A percentile compares a stretch with the other conserved stretches of the same genome.
Evolutionary conservation across 345 rosid genomes (phyloP).

Genomic region (Barbarea vulgaris): DNA sequence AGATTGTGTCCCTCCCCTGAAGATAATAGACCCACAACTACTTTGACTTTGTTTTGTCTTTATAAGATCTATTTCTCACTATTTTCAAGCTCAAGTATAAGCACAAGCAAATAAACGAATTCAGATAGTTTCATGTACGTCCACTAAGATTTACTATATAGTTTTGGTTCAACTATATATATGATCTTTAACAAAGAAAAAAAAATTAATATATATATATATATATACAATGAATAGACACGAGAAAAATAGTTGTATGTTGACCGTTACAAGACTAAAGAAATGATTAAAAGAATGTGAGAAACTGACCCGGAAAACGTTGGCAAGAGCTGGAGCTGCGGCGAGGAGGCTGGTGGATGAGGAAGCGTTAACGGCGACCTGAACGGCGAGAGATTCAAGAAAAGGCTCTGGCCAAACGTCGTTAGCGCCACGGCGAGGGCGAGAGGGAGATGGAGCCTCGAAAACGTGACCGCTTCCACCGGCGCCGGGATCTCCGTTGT

Average conservation of each 20-base stretch:
- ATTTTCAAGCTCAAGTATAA: neutral
- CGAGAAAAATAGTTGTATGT: neutral
- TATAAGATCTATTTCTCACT: conserved; percentile 17
- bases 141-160: conserved; percentile 12
- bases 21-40: conserved; percentile 29
- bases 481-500: conserved; percentile 35
- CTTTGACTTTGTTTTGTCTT: conserved; percentile 39
- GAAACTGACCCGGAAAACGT: conserved; percentile 67
- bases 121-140: conserved; percentile 3
- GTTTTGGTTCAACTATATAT: neutral
- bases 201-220: neutral
- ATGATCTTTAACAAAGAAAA: too few species aligned
- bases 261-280: neutral
- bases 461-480: conserved; percentile 39
- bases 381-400: conserved; percentile 79
- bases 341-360: conserved; percentile 61
- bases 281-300: neutral
- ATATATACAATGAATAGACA: neutral
- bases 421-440: conserved; percentile 53
- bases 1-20: conserved; percentile 48
- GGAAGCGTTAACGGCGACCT: conserved; percentile 67
- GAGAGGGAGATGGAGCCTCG: conserved; percentile 65
- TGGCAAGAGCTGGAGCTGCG: conserved; percentile 74
- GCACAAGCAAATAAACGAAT: neutral
- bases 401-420: conserved; percentile 96